Evolutionary conservation across 805 yeast species (phyloP).

Genomic region (Schizosaccharomyces octosporus): DNA sequence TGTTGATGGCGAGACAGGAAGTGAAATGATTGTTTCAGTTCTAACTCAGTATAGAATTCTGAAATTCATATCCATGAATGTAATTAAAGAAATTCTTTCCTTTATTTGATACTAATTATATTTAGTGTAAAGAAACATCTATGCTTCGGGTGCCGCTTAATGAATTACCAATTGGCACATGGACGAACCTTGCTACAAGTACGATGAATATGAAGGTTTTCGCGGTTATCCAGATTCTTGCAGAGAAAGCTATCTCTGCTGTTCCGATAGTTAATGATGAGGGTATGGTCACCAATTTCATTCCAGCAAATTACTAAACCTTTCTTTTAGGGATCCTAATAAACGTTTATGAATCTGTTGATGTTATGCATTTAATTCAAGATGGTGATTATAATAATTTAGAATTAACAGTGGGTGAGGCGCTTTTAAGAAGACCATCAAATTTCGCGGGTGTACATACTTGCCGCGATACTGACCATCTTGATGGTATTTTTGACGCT

Average conservation of each 20-base stretch:
- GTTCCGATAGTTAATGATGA: slow-evolving; percentile 75
- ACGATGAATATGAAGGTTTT: slow-evolving; percentile 79
- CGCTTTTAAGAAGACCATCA: slow-evolving; percentile 66
- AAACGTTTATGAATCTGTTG: slow-evolving; percentile 90
- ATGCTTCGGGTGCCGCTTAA: slow-evolving; percentile 53
- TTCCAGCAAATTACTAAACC: not conserved
- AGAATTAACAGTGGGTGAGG: slow-evolving; percentile 83
- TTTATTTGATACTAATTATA: not conserved
- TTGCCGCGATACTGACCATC: slow-evolving; percentile 64
- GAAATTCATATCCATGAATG: slow-evolving; percentile 78
- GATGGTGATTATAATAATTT: slow-evolving; percentile 85
- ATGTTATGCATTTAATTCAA: slow-evolving; percentile 71
- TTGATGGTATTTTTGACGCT: slow-evolving; percentile 77
- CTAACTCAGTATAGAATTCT: slow-evolving; percentile 87
- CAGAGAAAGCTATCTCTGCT: slow-evolving; percentile 63
- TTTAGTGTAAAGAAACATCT: slow-evolving; percentile 62
- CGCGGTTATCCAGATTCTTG: slow-evolving; percentile 66
- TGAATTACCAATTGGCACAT: slow-evolving; percentile 42
- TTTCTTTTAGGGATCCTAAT: slow-evolving; percentile 13
- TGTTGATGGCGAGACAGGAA: slow-evolving; percentile 69
- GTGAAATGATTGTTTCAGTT: slow-evolving; percentile 87
- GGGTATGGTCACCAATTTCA: slow-evolving; percentile 16
- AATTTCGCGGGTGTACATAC: slow-evolving; percentile 96
- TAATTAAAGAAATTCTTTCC: not conserved
- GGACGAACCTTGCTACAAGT: slow-evolving; percentile 40